Percentiles rank a stretch among this genome's conserved stretches.
These are phyloP conservation scores for Rhododendron mucronatum DNA, from an alignment of 148 eudicot genomes.

Conservation along the genomic window DNA sequence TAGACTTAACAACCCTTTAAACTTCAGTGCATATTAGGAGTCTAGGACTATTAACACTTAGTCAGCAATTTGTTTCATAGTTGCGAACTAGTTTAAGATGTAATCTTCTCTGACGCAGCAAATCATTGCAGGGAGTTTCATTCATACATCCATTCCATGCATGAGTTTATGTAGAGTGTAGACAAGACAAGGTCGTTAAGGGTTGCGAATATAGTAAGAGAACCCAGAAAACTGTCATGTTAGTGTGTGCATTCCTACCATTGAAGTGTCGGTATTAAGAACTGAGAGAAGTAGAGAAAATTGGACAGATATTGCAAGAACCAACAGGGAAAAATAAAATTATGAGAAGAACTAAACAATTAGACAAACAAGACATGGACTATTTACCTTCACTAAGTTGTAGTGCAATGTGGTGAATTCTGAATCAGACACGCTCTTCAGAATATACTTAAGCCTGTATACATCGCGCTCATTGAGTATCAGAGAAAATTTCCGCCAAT, in stretches of 20 bases:
- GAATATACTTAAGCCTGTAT: not conserved
- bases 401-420: not conserved
- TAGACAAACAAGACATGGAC: not conserved
- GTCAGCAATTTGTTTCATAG: not conserved
- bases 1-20: not conserved
- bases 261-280: too few relatives aligned
- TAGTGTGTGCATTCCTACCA: not conserved
- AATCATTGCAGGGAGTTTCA: not conserved
- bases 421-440: not conserved
- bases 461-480: not conserved
- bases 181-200: not conserved
- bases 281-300: too few relatives aligned
- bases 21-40: not conserved
- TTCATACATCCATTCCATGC: not conserved
- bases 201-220: not conserved
- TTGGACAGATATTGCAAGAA: not conserved
- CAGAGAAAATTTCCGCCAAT: constrained; percentile 4
- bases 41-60: not conserved
- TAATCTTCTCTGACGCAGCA: not conserved
- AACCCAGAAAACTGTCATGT: not conserved
- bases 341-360: not conserved
- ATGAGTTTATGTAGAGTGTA: not conserved
- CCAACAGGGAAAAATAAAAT: not conserved
- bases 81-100: not conserved
- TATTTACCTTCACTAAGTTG: not conserved